Evolutionary conservation across 495 filamentous ascomycete species (phyloP).

Genomic region (Sporormia fimetaria): DNA sequence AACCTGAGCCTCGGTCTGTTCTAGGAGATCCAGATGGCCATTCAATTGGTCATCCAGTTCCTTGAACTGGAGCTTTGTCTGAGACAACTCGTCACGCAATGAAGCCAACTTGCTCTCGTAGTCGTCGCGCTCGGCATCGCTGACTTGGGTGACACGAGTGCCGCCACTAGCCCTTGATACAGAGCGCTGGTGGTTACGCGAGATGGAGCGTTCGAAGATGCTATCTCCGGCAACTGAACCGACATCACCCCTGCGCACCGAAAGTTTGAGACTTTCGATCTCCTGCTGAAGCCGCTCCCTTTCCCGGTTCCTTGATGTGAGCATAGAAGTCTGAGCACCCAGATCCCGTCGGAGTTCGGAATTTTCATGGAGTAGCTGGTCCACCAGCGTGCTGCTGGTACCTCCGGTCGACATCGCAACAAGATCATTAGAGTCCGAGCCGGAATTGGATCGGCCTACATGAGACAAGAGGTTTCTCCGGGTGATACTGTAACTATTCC

Average conservation of each 20-base stretch:
- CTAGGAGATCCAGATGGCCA: conserved; percentile 32
- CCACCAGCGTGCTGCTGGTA: conserved; percentile 56
- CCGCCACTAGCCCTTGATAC: conserved; percentile 60
- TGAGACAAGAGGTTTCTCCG: conserved; percentile 46
- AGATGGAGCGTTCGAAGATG: conserved; percentile 84
- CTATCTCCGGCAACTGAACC: conserved; percentile 72
- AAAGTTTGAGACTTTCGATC: conserved; percentile 90
- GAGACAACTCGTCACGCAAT: conserved; percentile 73
- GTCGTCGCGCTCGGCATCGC: conserved; percentile 74
- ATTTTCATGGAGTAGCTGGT: conserved; percentile 82
- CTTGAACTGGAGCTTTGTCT: conserved; percentile 67
- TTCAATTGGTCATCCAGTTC: conserved; percentile 35
- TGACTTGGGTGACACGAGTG: conserved; percentile 56
- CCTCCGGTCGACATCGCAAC: conserved; percentile 52
- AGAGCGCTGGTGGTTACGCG: conserved; percentile 63
- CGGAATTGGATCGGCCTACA: conserved; percentile 46
- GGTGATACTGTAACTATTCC: conserved; percentile 52
- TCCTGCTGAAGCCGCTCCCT: conserved; percentile 92
- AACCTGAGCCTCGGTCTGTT: conserved; percentile 29
- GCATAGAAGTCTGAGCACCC: conserved; percentile 92
- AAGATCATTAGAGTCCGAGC: no score
- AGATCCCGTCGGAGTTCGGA: conserved; percentile 84
- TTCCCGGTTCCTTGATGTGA: conserved; percentile 89
- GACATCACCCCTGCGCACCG: conserved; percentile 55
- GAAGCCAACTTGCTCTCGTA: conserved; percentile 72